A percentile compares a stretch with the other conserved stretches of the same genome.
Conservation (phyloP, 2,329 filamentous ascomycete species). For the Colletotrichum sp. region DNA sequence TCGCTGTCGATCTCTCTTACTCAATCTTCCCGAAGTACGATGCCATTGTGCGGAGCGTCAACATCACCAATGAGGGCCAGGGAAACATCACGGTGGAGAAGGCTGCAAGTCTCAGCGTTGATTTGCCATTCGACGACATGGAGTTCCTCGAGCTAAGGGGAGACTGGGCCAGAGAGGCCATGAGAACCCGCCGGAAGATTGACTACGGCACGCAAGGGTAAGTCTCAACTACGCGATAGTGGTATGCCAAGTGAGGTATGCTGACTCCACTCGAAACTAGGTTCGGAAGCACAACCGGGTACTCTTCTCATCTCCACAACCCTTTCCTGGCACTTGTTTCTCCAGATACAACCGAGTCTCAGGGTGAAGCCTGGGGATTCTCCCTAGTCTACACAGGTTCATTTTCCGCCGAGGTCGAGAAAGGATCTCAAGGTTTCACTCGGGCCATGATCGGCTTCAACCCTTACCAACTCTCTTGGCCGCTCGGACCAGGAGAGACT, state of each 20-base stretch:
- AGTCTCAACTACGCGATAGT: slow-evolving; percentile 18
- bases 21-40: slow-evolving; percentile 68
- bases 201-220: slow-evolving; percentile 62
- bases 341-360: slow-evolving; percentile 62
- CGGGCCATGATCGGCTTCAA: slow-evolving; percentile 67
- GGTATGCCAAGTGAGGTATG: background rate
- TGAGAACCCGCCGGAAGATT: slow-evolving; percentile 57
- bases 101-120: slow-evolving; percentile 65
- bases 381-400: slow-evolving; percentile 70
- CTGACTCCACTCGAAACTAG: slow-evolving; percentile 34
- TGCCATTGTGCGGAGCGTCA: slow-evolving; percentile 66
- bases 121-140: slow-evolving; percentile 64
- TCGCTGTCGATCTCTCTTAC: slow-evolving; percentile 65
- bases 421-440: slow-evolving; percentile 65
- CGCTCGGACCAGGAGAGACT: slow-evolving; percentile 58
- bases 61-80: slow-evolving; percentile 63
- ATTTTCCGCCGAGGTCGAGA: slow-evolving; percentile 66
- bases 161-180: slow-evolving; percentile 67
- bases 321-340: slow-evolving; percentile 65
- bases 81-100: slow-evolving; percentile 58
- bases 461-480: slow-evolving; percentile 64
- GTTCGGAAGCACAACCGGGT: slow-evolving; percentile 66
- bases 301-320: slow-evolving; percentile 69
- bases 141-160: slow-evolving; percentile 68
- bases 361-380: slow-evolving; percentile 69